Base-by-base conservation (phyloP, 225 moss, liverwort and hornwort species). In the Anthoceros angustus region DNA sequence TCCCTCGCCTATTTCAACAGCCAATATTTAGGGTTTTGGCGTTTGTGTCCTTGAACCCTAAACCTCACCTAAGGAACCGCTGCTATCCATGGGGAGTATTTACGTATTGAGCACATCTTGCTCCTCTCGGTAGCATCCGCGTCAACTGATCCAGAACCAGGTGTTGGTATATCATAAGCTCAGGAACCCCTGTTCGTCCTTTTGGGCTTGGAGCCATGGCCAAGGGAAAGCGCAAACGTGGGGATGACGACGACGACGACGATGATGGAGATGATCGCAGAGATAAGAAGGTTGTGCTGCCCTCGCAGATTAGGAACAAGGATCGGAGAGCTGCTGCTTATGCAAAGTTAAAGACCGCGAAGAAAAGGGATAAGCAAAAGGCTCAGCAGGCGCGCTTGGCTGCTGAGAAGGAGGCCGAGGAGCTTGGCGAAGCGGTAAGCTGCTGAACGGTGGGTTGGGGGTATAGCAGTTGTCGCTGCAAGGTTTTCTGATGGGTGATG, bases 281-380 rank as follows among this genome's bases (percentile, higher is more conserved):
- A 63, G 78, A 80, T 14, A 82, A 83, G 10, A 73, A 75, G 65
- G 78, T 78, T 26, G 79, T 85, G 42, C 39, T 81, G 10, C 88
- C 94, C 5, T 91, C 86, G 46, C 85, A 86, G 72, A 87, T 95
- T 26, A 88, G 79, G 71, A 95, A 95, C 72, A 91, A 91, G 80
- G 71, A 76, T 16, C 83, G 78, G 74, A 82, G 95, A 21, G 85
- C 95, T 7, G 75, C 68, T 42, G 91, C 76, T 40, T 76, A 88
- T 9, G 84, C 85, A 0, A 90, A 91, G 74, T 77, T 88, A 60
- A 77, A 86, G 64, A 71, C 71, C 16, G 87, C 87, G 16, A 95
- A 95, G 82, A 79, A 85, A 62, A 70, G 73, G 72, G 82, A 76
- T 67, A 95, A 95, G 74, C 91, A 91, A 76, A 76, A 86, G 79